Conservation (phyloP, 2,329 filamentous ascomycete species). For the Trichoderma afroharzianum region DNA sequence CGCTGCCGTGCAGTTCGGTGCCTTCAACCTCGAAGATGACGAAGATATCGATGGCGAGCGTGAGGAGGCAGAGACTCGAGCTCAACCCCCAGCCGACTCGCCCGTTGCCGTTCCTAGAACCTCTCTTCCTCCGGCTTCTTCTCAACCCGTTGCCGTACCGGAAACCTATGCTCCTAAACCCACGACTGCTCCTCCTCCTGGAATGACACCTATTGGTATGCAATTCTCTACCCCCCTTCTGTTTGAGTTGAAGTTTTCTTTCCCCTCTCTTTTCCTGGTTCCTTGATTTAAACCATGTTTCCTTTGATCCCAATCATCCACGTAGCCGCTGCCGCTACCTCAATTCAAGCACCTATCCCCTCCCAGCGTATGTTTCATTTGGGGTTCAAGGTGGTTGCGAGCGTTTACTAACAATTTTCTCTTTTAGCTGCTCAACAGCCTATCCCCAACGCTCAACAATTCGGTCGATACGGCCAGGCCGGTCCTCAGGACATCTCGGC, state of each 20-base stretch:
- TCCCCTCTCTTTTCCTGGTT: not conserved
- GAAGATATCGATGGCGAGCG: conserved; percentile 91
- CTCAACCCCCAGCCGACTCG: conserved; percentile 89
- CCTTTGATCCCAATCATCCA: conserved; percentile 16
- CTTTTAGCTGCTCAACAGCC: conserved; percentile 43
- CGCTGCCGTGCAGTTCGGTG: conserved; percentile 91
- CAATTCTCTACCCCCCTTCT: not conserved
- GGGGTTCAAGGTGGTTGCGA: not conserved
- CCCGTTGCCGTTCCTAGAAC: conserved; percentile 82
- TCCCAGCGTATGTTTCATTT: conserved; percentile 25
- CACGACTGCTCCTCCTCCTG: conserved; percentile 39
- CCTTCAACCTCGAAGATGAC: conserved; percentile 84
- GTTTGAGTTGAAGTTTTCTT: not conserved
- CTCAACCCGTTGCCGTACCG: conserved; percentile 51
- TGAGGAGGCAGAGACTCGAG: conserved; percentile 91
- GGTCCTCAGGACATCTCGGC: conserved; percentile 55
- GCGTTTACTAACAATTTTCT: conserved; percentile 18
- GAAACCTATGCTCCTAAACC: conserved; percentile 58
- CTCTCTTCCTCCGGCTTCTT: conserved; percentile 71
- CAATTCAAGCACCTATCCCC: conserved; percentile 29
- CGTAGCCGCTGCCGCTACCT: conserved; percentile 23
- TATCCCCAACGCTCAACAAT: conserved; percentile 60
- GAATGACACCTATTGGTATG: conserved; percentile 35
- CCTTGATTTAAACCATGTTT: not conserved
- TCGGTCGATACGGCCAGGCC: conserved; percentile 64